Evolutionary conservation across 345 rosid genomes (phyloP).

Genomic region (Eucalyptus globulus): DNA sequence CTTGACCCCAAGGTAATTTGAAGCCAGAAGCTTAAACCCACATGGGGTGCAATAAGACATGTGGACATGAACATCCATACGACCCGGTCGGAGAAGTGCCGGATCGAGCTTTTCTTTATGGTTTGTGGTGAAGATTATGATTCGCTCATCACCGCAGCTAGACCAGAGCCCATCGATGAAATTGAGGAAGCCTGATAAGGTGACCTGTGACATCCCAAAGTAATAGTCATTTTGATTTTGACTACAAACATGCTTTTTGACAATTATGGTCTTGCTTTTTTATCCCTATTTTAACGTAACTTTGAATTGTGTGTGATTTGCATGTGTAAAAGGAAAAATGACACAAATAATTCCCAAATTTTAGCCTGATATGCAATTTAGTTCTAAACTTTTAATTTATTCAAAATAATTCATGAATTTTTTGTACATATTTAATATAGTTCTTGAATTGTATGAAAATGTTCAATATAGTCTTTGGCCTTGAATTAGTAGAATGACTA

Average conservation of each 20-base stretch:
- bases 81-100: slow-evolving; percentile 25
- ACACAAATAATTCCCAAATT: too few relatives aligned
- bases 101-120: slow-evolving; percentile 29
- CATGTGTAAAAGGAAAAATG: neutral
- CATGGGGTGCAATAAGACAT: slow-evolving; percentile 27
- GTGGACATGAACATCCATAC: slow-evolving; percentile 46
- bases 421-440: too few relatives aligned
- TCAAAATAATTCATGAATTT: accelerated
- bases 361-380: too few relatives aligned
- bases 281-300: neutral
- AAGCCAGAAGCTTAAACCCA: slow-evolving; percentile 19
- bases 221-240: neutral
- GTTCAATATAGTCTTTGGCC: accelerated
- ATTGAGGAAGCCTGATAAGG: slow-evolving; percentile 28
- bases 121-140: slow-evolving; percentile 26
- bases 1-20: slow-evolving; percentile 18
- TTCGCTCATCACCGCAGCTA: slow-evolving; percentile 30
- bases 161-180: slow-evolving; percentile 37
- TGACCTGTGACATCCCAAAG: neutral
- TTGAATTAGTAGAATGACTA: too few relatives aligned
- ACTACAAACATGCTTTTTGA: neutral
- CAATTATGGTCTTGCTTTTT: neutral
- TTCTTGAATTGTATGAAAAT: too few relatives aligned
- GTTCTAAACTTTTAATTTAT: too few relatives aligned
- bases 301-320: neutral